A percentile compares a stretch with the other conserved stretches of the same genome.
Evolutionary conservation across 2,329 filamentous ascomycete genomes (phyloP).

Genomic region (Nemania sp.): DNA sequence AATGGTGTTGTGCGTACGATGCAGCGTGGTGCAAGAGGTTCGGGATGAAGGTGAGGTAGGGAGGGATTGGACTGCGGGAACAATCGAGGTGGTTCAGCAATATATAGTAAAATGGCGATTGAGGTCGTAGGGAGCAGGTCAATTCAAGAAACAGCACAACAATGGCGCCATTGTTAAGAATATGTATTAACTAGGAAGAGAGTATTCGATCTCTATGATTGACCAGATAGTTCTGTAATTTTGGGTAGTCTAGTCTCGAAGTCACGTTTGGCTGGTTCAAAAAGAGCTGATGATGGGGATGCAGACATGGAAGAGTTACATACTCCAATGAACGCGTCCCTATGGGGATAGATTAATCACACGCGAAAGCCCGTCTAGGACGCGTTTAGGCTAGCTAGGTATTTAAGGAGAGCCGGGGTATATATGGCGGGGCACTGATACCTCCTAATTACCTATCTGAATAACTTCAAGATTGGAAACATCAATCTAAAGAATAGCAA

Average conservation of each 20-base stretch:
- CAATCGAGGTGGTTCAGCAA: background rate
- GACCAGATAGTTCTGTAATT: background rate
- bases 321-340: slow-evolving; percentile 29
- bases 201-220: slow-evolving; percentile 6
- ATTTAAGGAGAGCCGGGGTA: background rate
- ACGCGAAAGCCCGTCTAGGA: slow-evolving; percentile 16
- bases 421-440: background rate
- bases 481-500: no score
- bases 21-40: slow-evolving; percentile 1
- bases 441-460: no score
- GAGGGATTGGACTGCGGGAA: background rate
- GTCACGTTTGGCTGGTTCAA: slow-evolving; percentile 14
- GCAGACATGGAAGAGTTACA: background rate
- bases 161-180: slow-evolving; percentile 11
- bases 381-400: slow-evolving; percentile 19
- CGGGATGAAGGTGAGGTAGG: slow-evolving; percentile 6
- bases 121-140: background rate
- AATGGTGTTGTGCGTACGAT: slow-evolving; percentile 18
- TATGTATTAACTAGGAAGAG: background rate
- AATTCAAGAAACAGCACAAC: slow-evolving; percentile 1
- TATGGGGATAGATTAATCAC: slow-evolving; percentile 9
- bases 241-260: slow-evolving; percentile 1
- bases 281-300: background rate
- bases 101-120: background rate
- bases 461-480: no score